These are phyloP conservation scores for Thermoascus crustaceus DNA, from an alignment of 2,329 filamentous ascomycete genomes.

Conservation along the genomic window DNA sequence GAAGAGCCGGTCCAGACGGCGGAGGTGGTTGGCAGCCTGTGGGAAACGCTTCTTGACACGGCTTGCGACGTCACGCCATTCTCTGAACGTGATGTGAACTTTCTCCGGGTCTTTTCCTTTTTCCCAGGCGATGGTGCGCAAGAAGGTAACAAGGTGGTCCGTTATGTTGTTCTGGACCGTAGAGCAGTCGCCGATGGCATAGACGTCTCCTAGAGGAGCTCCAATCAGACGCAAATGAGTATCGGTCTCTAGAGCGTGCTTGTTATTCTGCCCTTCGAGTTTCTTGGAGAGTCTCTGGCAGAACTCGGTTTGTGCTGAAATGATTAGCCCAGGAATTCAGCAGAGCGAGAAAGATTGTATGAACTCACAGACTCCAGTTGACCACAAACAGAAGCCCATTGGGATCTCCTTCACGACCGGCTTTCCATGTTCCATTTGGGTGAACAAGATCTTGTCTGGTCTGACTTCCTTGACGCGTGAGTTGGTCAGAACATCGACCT, in stretches of 20 bases:
- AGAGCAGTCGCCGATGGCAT: conserved; percentile 90
- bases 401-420: conserved; percentile 85
- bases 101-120: conserved; percentile 82
- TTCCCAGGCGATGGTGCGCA: conserved; percentile 84
- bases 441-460: conserved; percentile 77
- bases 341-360: neutral
- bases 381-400: conserved; percentile 96
- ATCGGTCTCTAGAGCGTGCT: conserved; percentile 88
- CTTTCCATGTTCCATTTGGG: conserved; percentile 69
- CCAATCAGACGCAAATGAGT: conserved; percentile 84
- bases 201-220: conserved; percentile 85
- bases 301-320: conserved; percentile 64
- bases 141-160: conserved; percentile 81
- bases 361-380: conserved; percentile 66
- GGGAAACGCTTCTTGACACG: conserved; percentile 85
- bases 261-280: conserved; percentile 73
- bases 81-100: conserved; percentile 74
- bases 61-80: conserved; percentile 79
- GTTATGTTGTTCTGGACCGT: conserved; percentile 97
- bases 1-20: conserved; percentile 84
- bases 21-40: conserved; percentile 78
- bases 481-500: conserved; percentile 86
- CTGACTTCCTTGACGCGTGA: conserved; percentile 85
- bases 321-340: neutral
- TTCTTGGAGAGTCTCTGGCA: conserved; percentile 69